These are phyloP conservation scores for Thuja plicata DNA, from an alignment of 83 land plant species.

Conservation along the genomic window DNA sequence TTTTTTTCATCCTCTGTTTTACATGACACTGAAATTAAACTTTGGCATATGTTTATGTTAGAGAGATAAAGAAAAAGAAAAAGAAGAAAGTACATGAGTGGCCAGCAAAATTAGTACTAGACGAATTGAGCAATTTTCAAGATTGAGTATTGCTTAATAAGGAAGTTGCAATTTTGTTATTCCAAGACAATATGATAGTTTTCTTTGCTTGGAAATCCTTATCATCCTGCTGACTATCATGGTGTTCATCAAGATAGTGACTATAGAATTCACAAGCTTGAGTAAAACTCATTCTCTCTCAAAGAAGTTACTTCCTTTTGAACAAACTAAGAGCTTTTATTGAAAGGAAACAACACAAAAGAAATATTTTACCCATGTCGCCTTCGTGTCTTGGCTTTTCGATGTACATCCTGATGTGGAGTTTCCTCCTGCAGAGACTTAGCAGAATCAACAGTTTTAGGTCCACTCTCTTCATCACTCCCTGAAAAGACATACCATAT, in stretches of 20 bases:
- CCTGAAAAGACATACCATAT: background rate
- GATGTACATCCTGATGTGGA: background rate
- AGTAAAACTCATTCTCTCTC: background rate
- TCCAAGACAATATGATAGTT: background rate
- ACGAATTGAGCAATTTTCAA: background rate
- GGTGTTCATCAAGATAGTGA: background rate
- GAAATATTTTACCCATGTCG: slow-evolving; percentile 7
- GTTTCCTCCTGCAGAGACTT: slow-evolving; percentile 3
- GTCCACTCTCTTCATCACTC: slow-evolving; percentile 10
- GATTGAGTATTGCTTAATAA: background rate
- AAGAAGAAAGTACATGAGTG: background rate
- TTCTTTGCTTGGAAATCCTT: background rate
- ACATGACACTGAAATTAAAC: background rate
- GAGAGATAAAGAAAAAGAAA: background rate
- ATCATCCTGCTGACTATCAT: background rate
- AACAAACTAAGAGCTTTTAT: background rate
- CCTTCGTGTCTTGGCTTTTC: slow-evolving; percentile 10
- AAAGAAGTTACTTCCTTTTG: background rate
- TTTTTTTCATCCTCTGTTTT: background rate
- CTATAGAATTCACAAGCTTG: background rate
- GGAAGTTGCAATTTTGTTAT: background rate
- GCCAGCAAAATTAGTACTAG: background rate
- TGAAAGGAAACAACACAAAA: background rate
- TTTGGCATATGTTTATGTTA: background rate
- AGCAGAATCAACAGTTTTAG: background rate